A percentile compares a stretch with the other conserved stretches of the same genome.
Evolutionary conservation across 225 moss, liverwort and hornwort species (phyloP).

Genomic region (Polytrichum formosum): DNA sequence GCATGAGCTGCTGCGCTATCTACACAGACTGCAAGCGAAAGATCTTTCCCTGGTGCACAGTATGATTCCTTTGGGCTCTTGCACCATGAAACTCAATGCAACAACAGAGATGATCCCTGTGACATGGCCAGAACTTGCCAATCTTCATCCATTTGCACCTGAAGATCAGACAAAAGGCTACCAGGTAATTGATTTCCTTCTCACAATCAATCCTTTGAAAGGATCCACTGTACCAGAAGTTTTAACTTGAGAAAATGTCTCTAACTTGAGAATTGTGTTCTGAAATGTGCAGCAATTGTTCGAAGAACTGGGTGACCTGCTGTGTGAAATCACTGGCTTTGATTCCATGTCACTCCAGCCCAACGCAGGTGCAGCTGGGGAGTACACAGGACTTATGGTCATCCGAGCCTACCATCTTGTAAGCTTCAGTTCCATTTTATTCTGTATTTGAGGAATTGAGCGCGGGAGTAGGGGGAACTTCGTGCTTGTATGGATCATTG

Average conservation of each 20-base stretch:
- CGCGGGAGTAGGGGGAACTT: background rate
- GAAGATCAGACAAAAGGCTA: constrained; percentile 77
- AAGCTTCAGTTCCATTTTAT: constrained; percentile 13
- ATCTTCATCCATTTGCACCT: constrained; percentile 91
- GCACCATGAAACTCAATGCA: constrained; percentile 97
- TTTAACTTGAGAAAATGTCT: no score
- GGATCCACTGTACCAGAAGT: no score
- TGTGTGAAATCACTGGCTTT: constrained; percentile 95
- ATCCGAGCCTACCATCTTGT: constrained; percentile 90
- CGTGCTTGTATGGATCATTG: background rate
- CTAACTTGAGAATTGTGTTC: background rate
- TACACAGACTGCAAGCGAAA: constrained; percentile 82
- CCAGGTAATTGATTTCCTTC: constrained; percentile 37
- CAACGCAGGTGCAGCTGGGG: constrained; percentile 94
- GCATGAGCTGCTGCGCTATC: constrained; percentile 92
- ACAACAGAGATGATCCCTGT: constrained; percentile 96
- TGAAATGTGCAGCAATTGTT: constrained; percentile 75
- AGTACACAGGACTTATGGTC: constrained; percentile 95
- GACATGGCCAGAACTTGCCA: constrained; percentile 89
- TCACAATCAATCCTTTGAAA: no score
- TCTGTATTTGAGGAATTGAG: background rate
- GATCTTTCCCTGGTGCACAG: constrained; percentile 92
- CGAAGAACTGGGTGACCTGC: constrained; percentile 66
- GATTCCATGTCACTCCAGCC: constrained; percentile 97
- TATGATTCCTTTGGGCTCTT: constrained; percentile 98